Conservation (phyloP, 192 early-diverging fungal genomes). For the Coemansia sp. region DNA sequence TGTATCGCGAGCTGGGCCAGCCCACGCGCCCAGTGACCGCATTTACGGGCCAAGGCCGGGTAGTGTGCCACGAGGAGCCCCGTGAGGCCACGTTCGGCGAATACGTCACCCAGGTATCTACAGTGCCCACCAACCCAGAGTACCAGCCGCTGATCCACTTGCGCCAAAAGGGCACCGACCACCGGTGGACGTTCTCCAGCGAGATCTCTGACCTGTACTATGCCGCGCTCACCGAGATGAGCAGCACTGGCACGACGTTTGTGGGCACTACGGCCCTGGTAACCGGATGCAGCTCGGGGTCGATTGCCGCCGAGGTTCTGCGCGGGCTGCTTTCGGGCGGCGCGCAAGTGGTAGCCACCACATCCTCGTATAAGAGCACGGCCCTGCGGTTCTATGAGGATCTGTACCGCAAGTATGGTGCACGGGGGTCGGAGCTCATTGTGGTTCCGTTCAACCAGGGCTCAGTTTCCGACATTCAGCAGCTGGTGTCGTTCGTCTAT, state of each 20-base stretch:
- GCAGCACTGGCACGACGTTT: slow-evolving; percentile 71
- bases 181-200: slow-evolving; percentile 16
- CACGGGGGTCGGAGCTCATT: slow-evolving; percentile 77
- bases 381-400: slow-evolving; percentile 78
- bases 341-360: slow-evolving; percentile 64
- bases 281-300: slow-evolving; percentile 85
- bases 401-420: slow-evolving; percentile 77
- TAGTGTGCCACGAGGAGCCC: slow-evolving; percentile 70
- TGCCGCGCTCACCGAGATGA: slow-evolving; percentile 57
- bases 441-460: slow-evolving; percentile 93
- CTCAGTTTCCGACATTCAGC: slow-evolving; percentile 69
- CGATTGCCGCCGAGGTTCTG: slow-evolving; percentile 82
- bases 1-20: slow-evolving; percentile 78
- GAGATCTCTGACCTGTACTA: slow-evolving; percentile 10
- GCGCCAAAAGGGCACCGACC: slow-evolving; percentile 12
- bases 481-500: slow-evolving; percentile 78
- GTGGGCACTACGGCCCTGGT: slow-evolving; percentile 72
- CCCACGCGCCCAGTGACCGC: slow-evolving; percentile 71
- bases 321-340: slow-evolving; percentile 74
- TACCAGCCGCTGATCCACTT: slow-evolving; percentile 25
- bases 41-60: slow-evolving; percentile 64
- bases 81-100: slow-evolving; percentile 75
- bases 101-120: slow-evolving; percentile 73
- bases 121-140: slow-evolving; percentile 52
- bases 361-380: slow-evolving; percentile 65